Conservation (phyloP, 345 rosid species). For the Limnanthes douglasii region DNA sequence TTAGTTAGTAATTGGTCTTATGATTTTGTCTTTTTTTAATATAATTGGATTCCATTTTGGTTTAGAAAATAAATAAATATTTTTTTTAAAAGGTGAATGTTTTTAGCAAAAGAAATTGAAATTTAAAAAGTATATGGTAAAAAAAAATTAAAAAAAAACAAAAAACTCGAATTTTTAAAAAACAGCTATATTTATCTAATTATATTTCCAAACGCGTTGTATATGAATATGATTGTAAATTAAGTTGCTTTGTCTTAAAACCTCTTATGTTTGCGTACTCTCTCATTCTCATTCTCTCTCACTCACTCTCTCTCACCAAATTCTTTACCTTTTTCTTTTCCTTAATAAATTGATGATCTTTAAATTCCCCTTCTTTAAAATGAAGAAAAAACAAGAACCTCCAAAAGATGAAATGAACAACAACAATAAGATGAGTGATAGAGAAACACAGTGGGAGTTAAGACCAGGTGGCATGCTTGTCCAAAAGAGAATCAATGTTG, state of each 20-base stretch:
- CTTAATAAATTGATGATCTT: not conserved
- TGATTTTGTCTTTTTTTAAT: no score
- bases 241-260: conserved; percentile 7
- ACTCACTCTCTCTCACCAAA: conserved; percentile 12
- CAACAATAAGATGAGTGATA: conserved; percentile 4
- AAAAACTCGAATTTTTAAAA: no score
- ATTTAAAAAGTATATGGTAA: no score
- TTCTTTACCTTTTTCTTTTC: not conserved
- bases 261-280: conserved; percentile 15
- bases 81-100: no score
- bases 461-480: conserved; percentile 48
- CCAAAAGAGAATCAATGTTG: conserved; percentile 26
- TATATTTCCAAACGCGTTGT: no score
- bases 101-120: no score
- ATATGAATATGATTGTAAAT: no score
- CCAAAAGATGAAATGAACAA: conserved; percentile 11
- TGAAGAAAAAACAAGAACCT: conserved; percentile 16
- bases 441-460: conserved; percentile 32
- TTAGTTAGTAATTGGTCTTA: no score
- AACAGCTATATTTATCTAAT: no score
- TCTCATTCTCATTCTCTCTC: conserved; percentile 2
- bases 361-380: conserved; percentile 5
- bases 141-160: no score
- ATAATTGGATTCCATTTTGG: no score
- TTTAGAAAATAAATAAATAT: no score